Evolutionary conservation across 768 basidiomycete genomes (phyloP).

Genomic region (Butyriboletus loyo): DNA sequence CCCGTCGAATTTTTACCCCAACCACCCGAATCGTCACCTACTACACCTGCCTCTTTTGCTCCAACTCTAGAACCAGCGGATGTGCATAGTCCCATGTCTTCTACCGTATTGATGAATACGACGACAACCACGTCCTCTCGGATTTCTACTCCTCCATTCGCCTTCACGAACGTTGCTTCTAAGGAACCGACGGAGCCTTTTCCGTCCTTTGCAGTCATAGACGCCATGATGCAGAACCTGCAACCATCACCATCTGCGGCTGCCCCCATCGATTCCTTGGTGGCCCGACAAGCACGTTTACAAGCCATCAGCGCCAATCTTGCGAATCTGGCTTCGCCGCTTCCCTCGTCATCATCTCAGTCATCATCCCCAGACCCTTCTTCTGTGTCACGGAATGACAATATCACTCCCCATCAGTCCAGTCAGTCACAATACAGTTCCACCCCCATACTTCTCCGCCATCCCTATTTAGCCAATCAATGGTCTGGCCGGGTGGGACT

Average conservation of each 20-base stretch:
- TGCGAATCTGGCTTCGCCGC: conserved; percentile 5
- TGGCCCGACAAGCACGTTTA: conserved; percentile 12
- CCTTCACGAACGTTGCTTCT: neutral
- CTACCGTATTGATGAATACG: neutral
- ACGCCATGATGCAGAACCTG: neutral
- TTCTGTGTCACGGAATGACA: neutral
- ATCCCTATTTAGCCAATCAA: conserved; percentile 11
- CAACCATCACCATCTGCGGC: neutral
- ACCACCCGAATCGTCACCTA: conserved; percentile 17
- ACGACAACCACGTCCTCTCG: neutral
- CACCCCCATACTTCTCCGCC: neutral
- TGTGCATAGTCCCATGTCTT: neutral
- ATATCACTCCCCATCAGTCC: neutral
- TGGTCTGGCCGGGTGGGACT: neutral
- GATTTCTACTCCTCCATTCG: neutral
- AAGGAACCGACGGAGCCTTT: neutral
- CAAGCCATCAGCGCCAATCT: conserved; percentile 13
- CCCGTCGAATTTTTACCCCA: conserved; percentile 30
- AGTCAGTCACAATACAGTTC: neutral
- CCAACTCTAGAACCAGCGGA: neutral
- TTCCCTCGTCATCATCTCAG: neutral
- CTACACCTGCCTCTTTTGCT: conserved; percentile 9
- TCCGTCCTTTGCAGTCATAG: neutral
- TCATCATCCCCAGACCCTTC: conserved; percentile 9
- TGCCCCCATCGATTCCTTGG: conserved; percentile 4